A percentile compares a stretch with the other conserved stretches of the same genome.
Evolutionary conservation across 768 basidiomycete species (phyloP).

Genomic region (Tephrocybe rancida): DNA sequence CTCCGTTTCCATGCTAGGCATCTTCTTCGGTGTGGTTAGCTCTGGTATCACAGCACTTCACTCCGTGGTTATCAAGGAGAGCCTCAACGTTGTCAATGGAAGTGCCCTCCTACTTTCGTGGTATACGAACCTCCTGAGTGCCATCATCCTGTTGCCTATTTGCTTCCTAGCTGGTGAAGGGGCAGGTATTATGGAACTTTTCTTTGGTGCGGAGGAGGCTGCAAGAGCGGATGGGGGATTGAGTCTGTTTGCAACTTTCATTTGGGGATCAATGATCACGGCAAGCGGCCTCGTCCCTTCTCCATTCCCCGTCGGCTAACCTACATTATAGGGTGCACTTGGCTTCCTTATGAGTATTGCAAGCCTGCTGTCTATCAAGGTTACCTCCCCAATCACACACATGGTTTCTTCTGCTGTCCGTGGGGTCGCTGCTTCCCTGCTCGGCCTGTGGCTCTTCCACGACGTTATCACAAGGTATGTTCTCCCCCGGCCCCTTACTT

Average conservation of each 20-base stretch:
- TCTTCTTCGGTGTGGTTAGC: slow-evolving; percentile 80
- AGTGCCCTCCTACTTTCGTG: slow-evolving; percentile 86
- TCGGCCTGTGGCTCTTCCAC: slow-evolving; percentile 79
- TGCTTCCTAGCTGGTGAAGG: slow-evolving; percentile 78
- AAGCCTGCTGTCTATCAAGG: slow-evolving; percentile 91
- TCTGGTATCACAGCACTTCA: slow-evolving; percentile 89
- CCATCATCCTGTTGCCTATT: slow-evolving; percentile 71
- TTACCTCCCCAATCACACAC: slow-evolving; percentile 96
- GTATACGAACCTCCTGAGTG: slow-evolving; percentile 88
- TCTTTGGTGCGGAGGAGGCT: slow-evolving; percentile 49
- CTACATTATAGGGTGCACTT: slow-evolving; percentile 62
- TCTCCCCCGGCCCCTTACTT: neutral
- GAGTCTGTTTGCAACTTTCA: slow-evolving; percentile 61
- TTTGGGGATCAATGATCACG: slow-evolving; percentile 80
- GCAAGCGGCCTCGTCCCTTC: slow-evolving; percentile 40
- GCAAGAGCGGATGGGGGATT: slow-evolving; percentile 39
- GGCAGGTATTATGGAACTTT: slow-evolving; percentile 58
- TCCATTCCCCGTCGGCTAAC: neutral
- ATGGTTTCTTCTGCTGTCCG: slow-evolving; percentile 97
- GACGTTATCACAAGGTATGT: slow-evolving; percentile 82
- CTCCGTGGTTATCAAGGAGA: slow-evolving; percentile 93
- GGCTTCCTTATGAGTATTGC: slow-evolving; percentile 97
- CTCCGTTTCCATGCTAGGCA: slow-evolving; percentile 59
- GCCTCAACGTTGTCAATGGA: slow-evolving; percentile 76
- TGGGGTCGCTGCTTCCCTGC: slow-evolving; percentile 87